These are phyloP conservation scores for Breviolum minutum DNA, from an alignment of 73 alveolate genomes.

Conservation along the genomic window DNA sequence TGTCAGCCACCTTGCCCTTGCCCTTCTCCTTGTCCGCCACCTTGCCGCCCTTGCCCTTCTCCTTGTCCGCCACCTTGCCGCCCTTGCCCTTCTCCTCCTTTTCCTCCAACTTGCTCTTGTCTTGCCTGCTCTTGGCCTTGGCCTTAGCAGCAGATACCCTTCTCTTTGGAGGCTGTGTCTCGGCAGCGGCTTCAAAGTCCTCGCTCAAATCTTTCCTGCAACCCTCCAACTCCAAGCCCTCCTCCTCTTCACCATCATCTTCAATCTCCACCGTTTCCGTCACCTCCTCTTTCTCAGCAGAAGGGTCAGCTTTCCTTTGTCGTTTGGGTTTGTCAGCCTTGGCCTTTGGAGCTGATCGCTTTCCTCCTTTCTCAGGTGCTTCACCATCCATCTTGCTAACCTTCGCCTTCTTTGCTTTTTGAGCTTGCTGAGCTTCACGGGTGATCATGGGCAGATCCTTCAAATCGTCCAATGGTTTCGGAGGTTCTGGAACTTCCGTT, in stretches of 20 bases:
- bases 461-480: too few relatives aligned
- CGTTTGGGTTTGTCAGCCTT: background rate
- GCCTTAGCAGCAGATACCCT: too few relatives aligned
- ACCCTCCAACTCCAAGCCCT: too few relatives aligned
- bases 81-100: too few relatives aligned
- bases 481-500: too few relatives aligned
- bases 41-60: too few relatives aligned
- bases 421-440: background rate
- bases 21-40: background rate
- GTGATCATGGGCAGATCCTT: background rate
- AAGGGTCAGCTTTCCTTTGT: too few relatives aligned
- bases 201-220: background rate
- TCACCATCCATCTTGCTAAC: background rate
- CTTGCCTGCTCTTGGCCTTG: background rate
- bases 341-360: background rate
- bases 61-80: too few relatives aligned
- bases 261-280: background rate
- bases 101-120: too few relatives aligned
- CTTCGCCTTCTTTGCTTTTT: background rate
- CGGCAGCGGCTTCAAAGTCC: slow-evolving; percentile 1
- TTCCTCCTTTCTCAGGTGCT: background rate
- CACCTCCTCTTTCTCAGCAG: too few relatives aligned
- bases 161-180: too few relatives aligned
- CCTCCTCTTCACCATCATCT: background rate
- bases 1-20: background rate